phyloP scores from a whole-genome alignment of 768 basidiomycete genomes.

The Russula dissimulans region DNA sequence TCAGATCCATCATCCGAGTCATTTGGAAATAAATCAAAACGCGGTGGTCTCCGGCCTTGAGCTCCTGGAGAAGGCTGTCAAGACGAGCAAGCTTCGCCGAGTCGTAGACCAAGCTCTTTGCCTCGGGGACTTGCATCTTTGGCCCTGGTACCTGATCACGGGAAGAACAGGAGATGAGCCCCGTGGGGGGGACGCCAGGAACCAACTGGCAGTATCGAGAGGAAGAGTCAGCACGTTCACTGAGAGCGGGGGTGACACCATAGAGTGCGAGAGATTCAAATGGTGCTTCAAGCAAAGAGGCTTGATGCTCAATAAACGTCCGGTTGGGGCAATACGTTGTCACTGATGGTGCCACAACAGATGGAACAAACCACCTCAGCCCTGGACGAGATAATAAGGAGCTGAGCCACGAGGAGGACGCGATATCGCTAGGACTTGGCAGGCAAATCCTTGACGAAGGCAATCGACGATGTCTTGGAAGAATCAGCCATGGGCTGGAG shows the following conservation, averaged over 20 bases:
- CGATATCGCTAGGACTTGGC: conserved; percentile 53
- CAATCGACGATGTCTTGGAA: conserved; percentile 24
- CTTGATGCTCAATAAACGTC: conserved; percentile 66
- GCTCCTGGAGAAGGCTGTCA: conserved; percentile 80
- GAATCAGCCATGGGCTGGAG: conserved; percentile 31
- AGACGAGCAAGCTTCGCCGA: conserved; percentile 92
- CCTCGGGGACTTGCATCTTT: conserved; percentile 88
- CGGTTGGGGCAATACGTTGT: conserved; percentile 63
- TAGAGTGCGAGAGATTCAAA: conserved; percentile 69
- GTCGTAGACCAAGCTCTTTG: conserved; percentile 90
- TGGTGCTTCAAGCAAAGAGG: conserved; percentile 53
- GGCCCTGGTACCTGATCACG: conserved; percentile 68
- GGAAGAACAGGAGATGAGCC: conserved; percentile 61
- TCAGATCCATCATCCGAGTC: conserved; percentile 99
- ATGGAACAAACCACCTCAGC: conserved; percentile 80
- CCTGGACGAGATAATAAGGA: conserved; percentile 76
- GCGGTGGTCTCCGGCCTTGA: conserved; percentile 88
- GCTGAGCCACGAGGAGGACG: conserved; percentile 49
- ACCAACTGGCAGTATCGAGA: conserved; percentile 37
- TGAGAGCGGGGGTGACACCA: conserved; percentile 63
- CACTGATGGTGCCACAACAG: conserved; percentile 79
- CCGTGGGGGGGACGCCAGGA: conserved; percentile 54
- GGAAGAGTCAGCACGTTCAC: conserved; percentile 48
- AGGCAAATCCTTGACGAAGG: conserved; percentile 29
- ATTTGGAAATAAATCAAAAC: conserved; percentile 98